Conservation (phyloP, 2,329 filamentous ascomycete genomes). For the Bertia moriformis region DNA sequence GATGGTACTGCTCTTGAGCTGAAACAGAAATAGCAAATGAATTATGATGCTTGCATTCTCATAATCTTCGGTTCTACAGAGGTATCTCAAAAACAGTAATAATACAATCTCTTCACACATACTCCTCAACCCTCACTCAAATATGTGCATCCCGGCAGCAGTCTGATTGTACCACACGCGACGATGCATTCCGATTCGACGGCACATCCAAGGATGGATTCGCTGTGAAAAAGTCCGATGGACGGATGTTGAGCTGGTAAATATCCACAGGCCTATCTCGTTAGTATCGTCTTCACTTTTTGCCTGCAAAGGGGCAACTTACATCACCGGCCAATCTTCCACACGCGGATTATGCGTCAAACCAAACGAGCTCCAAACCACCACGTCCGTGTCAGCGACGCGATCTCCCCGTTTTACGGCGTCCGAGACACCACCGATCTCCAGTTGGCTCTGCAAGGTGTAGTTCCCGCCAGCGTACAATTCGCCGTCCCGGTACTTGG, state of each 20-base stretch:
- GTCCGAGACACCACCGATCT: slow-evolving; percentile 26
- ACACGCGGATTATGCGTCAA: slow-evolving; percentile 33
- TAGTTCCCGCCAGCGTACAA: slow-evolving; percentile 30
- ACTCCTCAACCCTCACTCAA: neutral
- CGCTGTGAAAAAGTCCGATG: neutral
- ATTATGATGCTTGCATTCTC: no score
- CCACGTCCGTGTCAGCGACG: slow-evolving; percentile 26
- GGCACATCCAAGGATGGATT: neutral
- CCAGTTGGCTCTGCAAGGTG: slow-evolving; percentile 26
- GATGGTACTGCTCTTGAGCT: no score
- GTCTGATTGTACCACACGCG: neutral
- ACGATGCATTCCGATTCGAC: neutral
- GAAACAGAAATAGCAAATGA: no score
- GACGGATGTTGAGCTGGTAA: neutral
- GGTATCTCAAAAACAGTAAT: no score
- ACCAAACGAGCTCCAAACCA: slow-evolving; percentile 32
- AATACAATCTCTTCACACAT: no score
- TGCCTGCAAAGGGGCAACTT: slow-evolving; percentile 5
- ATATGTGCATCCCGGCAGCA: neutral
- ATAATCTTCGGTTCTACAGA: no score
- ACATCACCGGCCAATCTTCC: slow-evolving; percentile 33
- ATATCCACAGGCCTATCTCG: slow-evolving; percentile 1
- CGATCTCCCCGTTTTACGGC: slow-evolving; percentile 23
- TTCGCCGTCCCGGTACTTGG: slow-evolving; percentile 33
- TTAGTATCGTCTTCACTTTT: no score